Evolutionary conservation across 2,329 filamentous ascomycete species (phyloP), one percentile per base, ranked within the genome.

Genomic region (Colletotrichum sp.): DNA sequence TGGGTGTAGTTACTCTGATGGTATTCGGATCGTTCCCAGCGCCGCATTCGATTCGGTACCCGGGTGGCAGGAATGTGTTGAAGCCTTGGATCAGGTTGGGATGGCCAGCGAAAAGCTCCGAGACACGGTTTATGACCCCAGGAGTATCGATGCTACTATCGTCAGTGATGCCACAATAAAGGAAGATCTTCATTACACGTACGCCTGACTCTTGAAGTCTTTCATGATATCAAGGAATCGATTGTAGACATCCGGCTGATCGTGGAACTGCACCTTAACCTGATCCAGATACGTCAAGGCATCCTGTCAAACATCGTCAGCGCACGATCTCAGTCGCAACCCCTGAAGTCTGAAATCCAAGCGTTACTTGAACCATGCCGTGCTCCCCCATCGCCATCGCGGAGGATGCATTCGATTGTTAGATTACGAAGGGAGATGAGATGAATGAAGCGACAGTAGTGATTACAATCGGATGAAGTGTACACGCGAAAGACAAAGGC

Each of bases 151-250:
- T 99, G 5, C 94, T 93, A 72, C 31, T 31, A 31, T 72, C 61
- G 76, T 87, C 76, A 86, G 79, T 72, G 33, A 66, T 36, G 58
- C 31, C 34, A 63, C 51, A 15, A n/a, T 27, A 18, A 21, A 51
- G 73, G 68, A 33, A 57, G 54, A 57, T 61, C 69, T 63, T 33
- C 65, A 67, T 67, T 67, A 67, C 65, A 89, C 93, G 85, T 87
- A 96, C 91, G 96, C 95, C 85, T 98, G 96, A 79, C 95, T 98
- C 85, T 99, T 99, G 83, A 99, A 99, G 79, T 99, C 97, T 81
- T 99, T 99, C 97, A 99, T 99, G 63, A 99, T 99, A 79, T 99
- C 97, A 59, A 99, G 86, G 79, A 99, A 98, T 47, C 94, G 90
- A 80, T 98, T 98, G 80, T 99, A 99, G 1, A 99, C 97, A 83